A percentile compares a stretch with the other conserved stretches of the same genome.
Evolutionary conservation across 2,329 filamentous ascomycete species (phyloP).

Genomic region (Diaporthe ilicicola): DNA sequence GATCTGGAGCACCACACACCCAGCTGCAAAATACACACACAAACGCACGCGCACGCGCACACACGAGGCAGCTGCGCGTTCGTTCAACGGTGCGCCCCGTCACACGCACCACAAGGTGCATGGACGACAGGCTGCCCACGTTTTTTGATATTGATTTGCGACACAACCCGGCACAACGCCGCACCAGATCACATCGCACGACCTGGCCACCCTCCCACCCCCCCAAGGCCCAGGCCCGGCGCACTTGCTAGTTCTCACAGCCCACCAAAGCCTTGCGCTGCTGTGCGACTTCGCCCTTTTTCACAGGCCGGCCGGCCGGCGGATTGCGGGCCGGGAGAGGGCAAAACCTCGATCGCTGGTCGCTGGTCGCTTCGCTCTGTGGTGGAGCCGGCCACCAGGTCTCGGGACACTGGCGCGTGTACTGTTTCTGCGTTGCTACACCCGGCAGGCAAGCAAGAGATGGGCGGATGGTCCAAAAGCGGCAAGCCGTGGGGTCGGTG

Average conservation of each 20-base stretch:
- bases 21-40: background rate
- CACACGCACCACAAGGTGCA: constrained; percentile 23
- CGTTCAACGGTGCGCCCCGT: background rate
- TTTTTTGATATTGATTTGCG: constrained; percentile 33
- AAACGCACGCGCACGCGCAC: background rate
- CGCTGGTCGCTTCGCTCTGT: too few species aligned
- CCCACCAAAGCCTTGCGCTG: background rate
- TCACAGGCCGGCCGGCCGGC: background rate
- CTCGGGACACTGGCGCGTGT: constrained; percentile 19
- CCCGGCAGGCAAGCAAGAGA: background rate
- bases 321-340: too few species aligned
- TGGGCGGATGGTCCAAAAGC: constrained; percentile 1
- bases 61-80: background rate
- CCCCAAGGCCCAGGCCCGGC: background rate
- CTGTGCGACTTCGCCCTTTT: constrained; percentile 10
- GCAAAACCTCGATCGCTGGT: too few species aligned
- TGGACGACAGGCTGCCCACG: constrained; percentile 27
- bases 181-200: constrained; percentile 19
- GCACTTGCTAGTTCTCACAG: background rate
- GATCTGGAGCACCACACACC: background rate
- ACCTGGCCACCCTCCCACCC: background rate
- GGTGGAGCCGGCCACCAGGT: constrained; percentile 9
- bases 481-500: constrained; percentile 3
- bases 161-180: background rate
- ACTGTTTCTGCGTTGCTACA: background rate